Evolutionary conservation across 177 flowering plant genomes (phyloP).

Genomic region (Vitis hybrid): DNA sequence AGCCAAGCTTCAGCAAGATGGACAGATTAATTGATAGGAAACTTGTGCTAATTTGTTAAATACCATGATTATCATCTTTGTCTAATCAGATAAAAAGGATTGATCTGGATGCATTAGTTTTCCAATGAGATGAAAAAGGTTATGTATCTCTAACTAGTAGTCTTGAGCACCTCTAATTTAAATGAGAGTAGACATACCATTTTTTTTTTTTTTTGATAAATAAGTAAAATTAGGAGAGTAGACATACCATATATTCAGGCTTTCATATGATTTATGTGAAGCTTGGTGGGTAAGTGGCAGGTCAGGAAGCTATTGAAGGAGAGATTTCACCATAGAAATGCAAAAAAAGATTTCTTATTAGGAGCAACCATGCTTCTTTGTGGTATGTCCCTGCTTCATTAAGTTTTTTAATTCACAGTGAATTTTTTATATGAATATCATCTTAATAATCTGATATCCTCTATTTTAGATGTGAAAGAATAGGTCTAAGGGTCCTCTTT

Average conservation of each 20-base stretch:
- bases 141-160: not conserved
- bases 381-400: slow-evolving; percentile 55
- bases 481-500: slow-evolving; percentile 28
- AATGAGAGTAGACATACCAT: slow-evolving; percentile 5
- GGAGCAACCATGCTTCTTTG: slow-evolving; percentile 35
- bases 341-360: slow-evolving; percentile 34
- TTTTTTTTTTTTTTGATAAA: no score
- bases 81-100: no score
- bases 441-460: slow-evolving; percentile 14
- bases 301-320: slow-evolving; percentile 65
- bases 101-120: not conserved
- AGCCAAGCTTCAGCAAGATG: no score
- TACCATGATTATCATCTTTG: no score
- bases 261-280: slow-evolving; percentile 39
- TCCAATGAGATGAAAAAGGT: not conserved
- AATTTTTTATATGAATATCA: slow-evolving; percentile 14
- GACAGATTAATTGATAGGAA: no score
- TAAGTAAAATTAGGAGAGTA: slow-evolving; percentile 1
- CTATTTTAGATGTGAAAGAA: slow-evolving; percentile 15
- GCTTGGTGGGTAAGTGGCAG: slow-evolving; percentile 77
- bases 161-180: not conserved
- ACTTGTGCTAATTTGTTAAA: no score
- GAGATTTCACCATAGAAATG: slow-evolving; percentile 50
- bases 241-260: slow-evolving; percentile 8
- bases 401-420: slow-evolving; percentile 20